These are phyloP conservation scores for Ramaria rubella DNA, from an alignment of 768 basidiomycete species.

Conservation along the genomic window DNA sequence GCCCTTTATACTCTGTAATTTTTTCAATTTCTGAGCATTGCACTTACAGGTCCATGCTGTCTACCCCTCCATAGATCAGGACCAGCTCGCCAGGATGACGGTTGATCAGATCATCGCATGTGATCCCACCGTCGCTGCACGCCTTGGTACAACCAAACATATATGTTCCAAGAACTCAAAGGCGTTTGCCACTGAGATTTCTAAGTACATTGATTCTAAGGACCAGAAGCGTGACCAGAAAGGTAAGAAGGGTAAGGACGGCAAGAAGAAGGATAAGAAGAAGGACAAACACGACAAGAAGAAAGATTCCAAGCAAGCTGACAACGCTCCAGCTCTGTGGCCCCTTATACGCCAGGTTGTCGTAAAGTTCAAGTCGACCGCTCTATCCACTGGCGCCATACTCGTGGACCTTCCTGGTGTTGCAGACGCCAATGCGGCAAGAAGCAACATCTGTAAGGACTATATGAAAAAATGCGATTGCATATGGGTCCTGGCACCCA, in stretches of 20 bases:
- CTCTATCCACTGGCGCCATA: slow-evolving; percentile 52
- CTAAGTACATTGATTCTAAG: slow-evolving; percentile 60
- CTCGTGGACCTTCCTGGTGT: slow-evolving; percentile 64
- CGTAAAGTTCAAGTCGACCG: slow-evolving; percentile 45
- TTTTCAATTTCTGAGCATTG: neutral
- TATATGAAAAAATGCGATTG: slow-evolving; percentile 63
- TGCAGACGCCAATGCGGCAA: slow-evolving; percentile 58
- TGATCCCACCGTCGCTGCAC: slow-evolving; percentile 37
- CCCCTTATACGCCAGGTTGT: slow-evolving; percentile 57
- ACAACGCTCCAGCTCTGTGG: slow-evolving; percentile 45
- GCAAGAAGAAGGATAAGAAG: slow-evolving; percentile 19
- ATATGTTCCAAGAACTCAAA: slow-evolving; percentile 46
- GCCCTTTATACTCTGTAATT: neutral
- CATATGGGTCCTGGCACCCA: slow-evolving; percentile 63
- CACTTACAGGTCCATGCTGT: slow-evolving; percentile 49
- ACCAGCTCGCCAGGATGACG: slow-evolving; percentile 42
- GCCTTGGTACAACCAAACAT: slow-evolving; percentile 48
- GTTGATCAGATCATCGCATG: slow-evolving; percentile 44
- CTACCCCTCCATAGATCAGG: slow-evolving; percentile 45
- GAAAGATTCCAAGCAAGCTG: slow-evolving; percentile 18
- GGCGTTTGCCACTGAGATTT: slow-evolving; percentile 46
- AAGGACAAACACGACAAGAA: slow-evolving; percentile 20
- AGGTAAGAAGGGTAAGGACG: slow-evolving; percentile 31
- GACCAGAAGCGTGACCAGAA: slow-evolving; percentile 45
- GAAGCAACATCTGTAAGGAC: slow-evolving; percentile 55